These are phyloP conservation scores for Zymoseptoria passerinii DNA, from an alignment of 2,329 filamentous ascomycete genomes.

Conservation along the genomic window DNA sequence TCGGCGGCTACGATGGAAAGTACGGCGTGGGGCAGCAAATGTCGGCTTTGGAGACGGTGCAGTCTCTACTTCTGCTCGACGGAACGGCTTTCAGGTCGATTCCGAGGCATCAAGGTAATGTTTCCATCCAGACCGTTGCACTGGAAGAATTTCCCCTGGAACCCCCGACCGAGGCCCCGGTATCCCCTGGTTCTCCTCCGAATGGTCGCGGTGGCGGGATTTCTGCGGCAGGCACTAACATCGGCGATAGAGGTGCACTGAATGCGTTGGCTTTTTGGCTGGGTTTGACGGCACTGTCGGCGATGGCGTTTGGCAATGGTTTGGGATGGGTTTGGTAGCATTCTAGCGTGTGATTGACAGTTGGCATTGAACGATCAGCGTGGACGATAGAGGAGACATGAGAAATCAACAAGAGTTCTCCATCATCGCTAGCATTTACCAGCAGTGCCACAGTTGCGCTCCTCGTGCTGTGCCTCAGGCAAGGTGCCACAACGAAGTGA, in stretches of 20 bases:
- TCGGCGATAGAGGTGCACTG: neutral
- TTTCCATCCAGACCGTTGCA: constrained; percentile 12
- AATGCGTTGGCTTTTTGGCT: neutral
- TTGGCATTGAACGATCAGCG: neutral
- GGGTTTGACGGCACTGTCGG: neutral
- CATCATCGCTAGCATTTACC: neutral
- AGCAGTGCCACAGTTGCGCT: neutral
- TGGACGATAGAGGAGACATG: neutral
- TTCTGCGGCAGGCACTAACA: neutral
- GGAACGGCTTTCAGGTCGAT: constrained; percentile 1
- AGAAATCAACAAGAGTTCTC: neutral
- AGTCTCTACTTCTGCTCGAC: constrained; percentile 31
- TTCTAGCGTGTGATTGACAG: neutral
- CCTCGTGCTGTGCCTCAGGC: neutral
- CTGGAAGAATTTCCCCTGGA: constrained; percentile 17
- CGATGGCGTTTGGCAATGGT: neutral
- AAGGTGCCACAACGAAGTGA: neutral
- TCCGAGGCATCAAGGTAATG: constrained; percentile 11
- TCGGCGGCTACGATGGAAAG: constrained; percentile 34
- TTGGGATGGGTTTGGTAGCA: neutral
- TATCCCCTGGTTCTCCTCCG: constrained; percentile 6
- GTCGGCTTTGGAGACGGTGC: constrained; percentile 38
- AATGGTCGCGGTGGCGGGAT: neutral
- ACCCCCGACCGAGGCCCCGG: constrained; percentile 9
- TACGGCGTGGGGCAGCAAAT: constrained; percentile 39